A percentile compares a stretch with the other conserved stretches of the same genome.
Evolutionary conservation across 441 rosid species (phyloP).

Genomic region (Populus hybrid): DNA sequence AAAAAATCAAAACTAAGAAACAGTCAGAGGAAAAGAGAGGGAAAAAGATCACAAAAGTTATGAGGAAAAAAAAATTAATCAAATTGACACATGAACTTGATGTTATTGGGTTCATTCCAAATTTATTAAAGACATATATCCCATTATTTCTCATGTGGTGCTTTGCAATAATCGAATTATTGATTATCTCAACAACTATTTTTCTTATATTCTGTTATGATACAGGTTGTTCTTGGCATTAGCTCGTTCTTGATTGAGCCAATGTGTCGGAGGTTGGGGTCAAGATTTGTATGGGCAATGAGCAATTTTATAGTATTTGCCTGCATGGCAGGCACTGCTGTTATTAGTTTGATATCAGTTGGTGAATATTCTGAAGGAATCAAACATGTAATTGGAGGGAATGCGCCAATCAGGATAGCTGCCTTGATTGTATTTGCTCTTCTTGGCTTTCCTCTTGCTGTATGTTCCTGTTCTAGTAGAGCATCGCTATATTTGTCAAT

Average conservation of each 20-base stretch:
- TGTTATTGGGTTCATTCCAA: too few species aligned
- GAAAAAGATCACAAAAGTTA: neutral
- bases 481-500: neutral
- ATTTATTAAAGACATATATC: too few species aligned
- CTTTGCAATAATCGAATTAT: too few species aligned
- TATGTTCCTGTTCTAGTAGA: constrained; percentile 35
- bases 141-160: too few species aligned
- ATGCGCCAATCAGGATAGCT: constrained; percentile 55
- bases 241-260: constrained; percentile 87
- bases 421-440: constrained; percentile 76
- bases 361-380: constrained; percentile 49
- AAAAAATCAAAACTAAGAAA: neutral
- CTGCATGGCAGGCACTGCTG: constrained; percentile 77
- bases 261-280: constrained; percentile 78
- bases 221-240: constrained; percentile 86
- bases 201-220: constrained; percentile 11
- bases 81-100: too few species aligned
- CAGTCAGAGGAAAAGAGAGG: neutral
- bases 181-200: neutral
- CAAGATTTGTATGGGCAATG: constrained; percentile 83
- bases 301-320: constrained; percentile 82
- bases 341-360: constrained; percentile 67
- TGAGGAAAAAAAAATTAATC: too few species aligned
- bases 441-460: constrained; percentile 96
- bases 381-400: constrained; percentile 60